Conservation (phyloP, 2,329 filamentous ascomycete species). For the Colletotrichum sansevieriae region DNA sequence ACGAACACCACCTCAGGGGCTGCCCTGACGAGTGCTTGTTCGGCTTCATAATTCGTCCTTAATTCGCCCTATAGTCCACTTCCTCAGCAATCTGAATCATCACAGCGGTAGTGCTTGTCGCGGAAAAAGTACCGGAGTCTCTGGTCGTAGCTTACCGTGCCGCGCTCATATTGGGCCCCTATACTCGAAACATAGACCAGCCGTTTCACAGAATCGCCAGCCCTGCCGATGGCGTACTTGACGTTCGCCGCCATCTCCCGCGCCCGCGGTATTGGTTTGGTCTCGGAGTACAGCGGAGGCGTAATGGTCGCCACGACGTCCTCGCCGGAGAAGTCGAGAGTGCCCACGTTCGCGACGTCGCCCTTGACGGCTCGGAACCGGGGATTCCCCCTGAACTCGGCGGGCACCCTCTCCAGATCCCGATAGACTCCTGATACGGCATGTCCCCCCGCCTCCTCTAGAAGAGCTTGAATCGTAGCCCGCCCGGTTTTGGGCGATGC, state of each 20-base stretch:
- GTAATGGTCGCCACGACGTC: slow-evolving; percentile 52
- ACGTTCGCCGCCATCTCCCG: slow-evolving; percentile 54
- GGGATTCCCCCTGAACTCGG: slow-evolving; percentile 46
- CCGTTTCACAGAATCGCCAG: slow-evolving; percentile 12
- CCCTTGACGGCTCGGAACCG: slow-evolving; percentile 49
- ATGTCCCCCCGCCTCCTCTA: slow-evolving; percentile 43
- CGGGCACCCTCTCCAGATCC: slow-evolving; percentile 47
- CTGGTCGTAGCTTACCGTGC: slow-evolving; percentile 46
- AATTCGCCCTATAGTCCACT: slow-evolving; percentile 45
- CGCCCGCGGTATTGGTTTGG: slow-evolving; percentile 45
- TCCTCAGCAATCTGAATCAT: not conserved
- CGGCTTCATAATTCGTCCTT: slow-evolving; percentile 45
- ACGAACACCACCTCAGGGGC: slow-evolving; percentile 45
- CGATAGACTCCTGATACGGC: slow-evolving; percentile 50
- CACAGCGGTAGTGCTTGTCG: too few relatives aligned
- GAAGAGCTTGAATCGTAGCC: slow-evolving; percentile 47
- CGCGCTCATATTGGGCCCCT: slow-evolving; percentile 48
- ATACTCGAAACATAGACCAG: slow-evolving; percentile 44
- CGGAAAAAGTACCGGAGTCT: too few relatives aligned
- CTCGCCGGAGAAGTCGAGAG: slow-evolving; percentile 44
- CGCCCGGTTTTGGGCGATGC: slow-evolving; percentile 51
- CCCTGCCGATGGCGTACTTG: slow-evolving; percentile 48
- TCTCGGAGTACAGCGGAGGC: slow-evolving; percentile 50
- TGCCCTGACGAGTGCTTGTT: slow-evolving; percentile 42
- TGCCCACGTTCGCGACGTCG: slow-evolving; percentile 46